These are phyloP conservation scores for Kwoniella mangroviensis DNA, from an alignment of 768 basidiomycete species.

Conservation along the genomic window DNA sequence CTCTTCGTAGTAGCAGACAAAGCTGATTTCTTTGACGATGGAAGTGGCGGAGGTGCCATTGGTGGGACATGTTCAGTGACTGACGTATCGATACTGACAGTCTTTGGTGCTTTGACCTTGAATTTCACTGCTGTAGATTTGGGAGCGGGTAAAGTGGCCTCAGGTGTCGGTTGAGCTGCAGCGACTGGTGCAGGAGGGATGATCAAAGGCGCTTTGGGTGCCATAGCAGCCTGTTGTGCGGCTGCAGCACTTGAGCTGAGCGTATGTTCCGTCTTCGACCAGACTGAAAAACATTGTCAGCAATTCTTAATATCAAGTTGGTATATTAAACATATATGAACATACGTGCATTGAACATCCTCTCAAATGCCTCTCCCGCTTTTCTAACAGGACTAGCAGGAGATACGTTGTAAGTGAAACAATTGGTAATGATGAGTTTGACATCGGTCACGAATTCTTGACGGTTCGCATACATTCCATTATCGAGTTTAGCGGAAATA, in stretches of 20 bases:
- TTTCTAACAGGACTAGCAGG: constrained; percentile 70
- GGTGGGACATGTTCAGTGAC: constrained; percentile 24
- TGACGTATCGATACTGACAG: constrained; percentile 19
- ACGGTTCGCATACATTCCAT: constrained; percentile 82
- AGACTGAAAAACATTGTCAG: constrained; percentile 64
- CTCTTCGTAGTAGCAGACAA: constrained; percentile 5
- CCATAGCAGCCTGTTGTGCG: constrained; percentile 17
- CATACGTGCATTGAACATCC: constrained; percentile 84
- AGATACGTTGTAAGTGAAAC: constrained; percentile 78
- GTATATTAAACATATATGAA: constrained; percentile 26
- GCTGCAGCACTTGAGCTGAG: constrained; percentile 40
- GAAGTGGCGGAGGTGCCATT: constrained; percentile 43
- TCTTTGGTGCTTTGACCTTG: constrained; percentile 48
- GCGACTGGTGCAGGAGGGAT: constrained; percentile 3
- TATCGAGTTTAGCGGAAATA: constrained; percentile 81
- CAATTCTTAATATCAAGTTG: constrained; percentile 7
- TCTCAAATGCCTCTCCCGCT: constrained; percentile 75
- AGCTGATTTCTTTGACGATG: constrained; percentile 8
- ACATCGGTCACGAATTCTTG: constrained; percentile 85
- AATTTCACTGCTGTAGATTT: constrained; percentile 36
- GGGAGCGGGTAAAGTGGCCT: constrained; percentile 5
- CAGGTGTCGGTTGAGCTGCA: constrained; percentile 19
- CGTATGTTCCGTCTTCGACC: constrained; percentile 67
- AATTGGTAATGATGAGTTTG: constrained; percentile 83
- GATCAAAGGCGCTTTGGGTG: background rate